Conservation (phyloP, 139 green algal genomes). For the Ulvella scutata region DNA sequence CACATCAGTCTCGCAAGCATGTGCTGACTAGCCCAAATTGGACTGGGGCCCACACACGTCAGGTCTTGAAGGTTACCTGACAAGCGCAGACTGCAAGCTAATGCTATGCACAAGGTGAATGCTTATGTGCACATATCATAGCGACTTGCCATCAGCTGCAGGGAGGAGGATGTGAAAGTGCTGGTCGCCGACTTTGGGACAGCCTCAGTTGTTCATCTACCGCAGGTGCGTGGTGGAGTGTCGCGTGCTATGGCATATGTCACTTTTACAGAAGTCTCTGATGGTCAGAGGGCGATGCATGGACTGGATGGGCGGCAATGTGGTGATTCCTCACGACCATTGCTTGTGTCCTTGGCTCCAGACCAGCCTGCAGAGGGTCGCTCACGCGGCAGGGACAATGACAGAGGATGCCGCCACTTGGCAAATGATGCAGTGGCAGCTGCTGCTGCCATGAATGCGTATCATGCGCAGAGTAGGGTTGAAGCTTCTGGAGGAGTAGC, state of each 20-base stretch:
- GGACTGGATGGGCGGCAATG: not conserved
- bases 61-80: not conserved
- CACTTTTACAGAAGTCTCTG: not conserved
- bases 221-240: not conserved
- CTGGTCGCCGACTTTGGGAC: not conserved
- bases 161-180: not conserved
- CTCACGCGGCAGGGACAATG: not conserved
- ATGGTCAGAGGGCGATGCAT: not conserved
- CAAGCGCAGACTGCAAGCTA: not conserved
- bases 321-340: not conserved
- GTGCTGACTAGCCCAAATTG: not conserved
- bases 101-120: not conserved
- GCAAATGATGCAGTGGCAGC: not conserved
- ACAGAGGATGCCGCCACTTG: not conserved
- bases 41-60: not conserved
- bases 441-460: not conserved
- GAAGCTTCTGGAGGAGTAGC: not conserved
- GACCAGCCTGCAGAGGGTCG: not conserved
- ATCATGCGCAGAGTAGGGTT: not conserved
- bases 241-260: not conserved
- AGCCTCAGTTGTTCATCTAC: not conserved
- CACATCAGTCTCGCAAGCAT: not conserved
- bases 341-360: not conserved
- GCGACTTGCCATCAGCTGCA: not conserved
- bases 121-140: not conserved